A percentile compares a stretch with the other conserved stretches of the same genome.
These are phyloP conservation scores for Colletotrichum lupini DNA, from an alignment of 2,329 filamentous ascomycete species.

Conservation along the genomic window DNA sequence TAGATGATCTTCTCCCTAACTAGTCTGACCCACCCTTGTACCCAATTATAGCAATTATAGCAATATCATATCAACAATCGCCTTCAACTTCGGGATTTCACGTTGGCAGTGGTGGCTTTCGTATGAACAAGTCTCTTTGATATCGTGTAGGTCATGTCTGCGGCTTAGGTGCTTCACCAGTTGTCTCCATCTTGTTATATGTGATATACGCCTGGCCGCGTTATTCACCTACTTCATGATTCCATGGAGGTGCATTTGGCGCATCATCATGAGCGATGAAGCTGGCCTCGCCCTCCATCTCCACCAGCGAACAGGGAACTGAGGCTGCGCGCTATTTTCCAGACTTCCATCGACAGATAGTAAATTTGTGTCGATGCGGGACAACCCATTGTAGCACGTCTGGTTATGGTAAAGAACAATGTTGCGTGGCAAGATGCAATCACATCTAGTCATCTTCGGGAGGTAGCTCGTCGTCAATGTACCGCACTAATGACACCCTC, in stretches of 20 bases:
- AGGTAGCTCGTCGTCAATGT: slow-evolving; percentile 97
- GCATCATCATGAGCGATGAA: neutral
- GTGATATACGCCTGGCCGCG: neutral
- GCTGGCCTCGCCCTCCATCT: neutral
- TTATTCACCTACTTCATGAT: neutral
- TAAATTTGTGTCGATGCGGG: neutral
- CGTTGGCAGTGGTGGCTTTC: neutral
- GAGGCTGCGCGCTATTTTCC: neutral
- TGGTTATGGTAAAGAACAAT: neutral
- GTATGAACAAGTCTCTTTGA: neutral
- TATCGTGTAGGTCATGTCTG: neutral
- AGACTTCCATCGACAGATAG: neutral
- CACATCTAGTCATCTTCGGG: slow-evolving; percentile 86
- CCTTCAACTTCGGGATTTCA: neutral
- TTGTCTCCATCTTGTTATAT: neutral
- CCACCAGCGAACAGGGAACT: neutral
- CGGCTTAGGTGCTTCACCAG: neutral
- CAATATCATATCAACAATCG: neutral
- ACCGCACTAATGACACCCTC: slow-evolving; percentile 89
- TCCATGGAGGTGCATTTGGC: neutral
- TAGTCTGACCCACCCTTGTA: neutral
- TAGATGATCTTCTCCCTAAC: neutral
- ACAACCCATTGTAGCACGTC: neutral
- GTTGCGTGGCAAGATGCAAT: neutral
- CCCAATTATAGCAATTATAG: neutral